These are phyloP conservation scores for Coriaria nepalensis DNA, from an alignment of 306 rosid species.

Conservation along the genomic window DNA sequence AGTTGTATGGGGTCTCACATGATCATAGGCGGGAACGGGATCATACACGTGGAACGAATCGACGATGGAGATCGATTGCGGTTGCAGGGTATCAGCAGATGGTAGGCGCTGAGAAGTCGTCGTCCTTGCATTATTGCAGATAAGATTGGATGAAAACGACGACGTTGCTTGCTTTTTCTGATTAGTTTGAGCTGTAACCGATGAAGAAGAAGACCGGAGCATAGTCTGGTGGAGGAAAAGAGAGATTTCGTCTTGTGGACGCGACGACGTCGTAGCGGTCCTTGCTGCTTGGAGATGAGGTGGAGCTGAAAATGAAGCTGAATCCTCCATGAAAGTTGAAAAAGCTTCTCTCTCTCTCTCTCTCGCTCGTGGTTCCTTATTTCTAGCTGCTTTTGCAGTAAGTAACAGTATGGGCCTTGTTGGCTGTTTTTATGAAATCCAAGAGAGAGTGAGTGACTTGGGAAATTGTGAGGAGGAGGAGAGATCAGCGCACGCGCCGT, in stretches of 20 bases:
- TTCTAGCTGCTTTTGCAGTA: too few relatives aligned
- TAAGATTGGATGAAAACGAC: constrained; percentile 20
- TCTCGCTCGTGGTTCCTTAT: not conserved
- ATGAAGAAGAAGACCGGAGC: constrained; percentile 41
- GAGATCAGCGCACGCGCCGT: too few relatives aligned
- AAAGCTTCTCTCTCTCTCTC: not conserved
- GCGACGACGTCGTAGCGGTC: constrained; percentile 9
- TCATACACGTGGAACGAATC: constrained; percentile 18
- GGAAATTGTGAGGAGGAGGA: too few relatives aligned
- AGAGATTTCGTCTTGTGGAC: constrained; percentile 74
- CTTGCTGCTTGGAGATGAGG: not conserved
- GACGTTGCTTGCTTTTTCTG: constrained; percentile 7
- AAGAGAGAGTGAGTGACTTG: too few relatives aligned
- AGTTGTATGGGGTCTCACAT: constrained; percentile 8
- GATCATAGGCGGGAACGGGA: not conserved
- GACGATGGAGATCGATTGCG: constrained; percentile 33
- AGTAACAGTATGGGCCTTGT: too few relatives aligned
- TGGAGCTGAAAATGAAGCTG: constrained; percentile 20
- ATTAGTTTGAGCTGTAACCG: constrained; percentile 3
- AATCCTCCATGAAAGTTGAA: too few relatives aligned
- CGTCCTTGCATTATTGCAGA: constrained; percentile 10
- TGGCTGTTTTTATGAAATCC: too few relatives aligned
- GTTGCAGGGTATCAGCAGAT: constrained; percentile 7
- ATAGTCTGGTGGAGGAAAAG: constrained; percentile 78
- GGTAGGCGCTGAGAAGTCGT: constrained; percentile 17